Evolutionary conservation across 305 asterid genomes (phyloP), one percentile per base, ranked within the genome.

Genomic region (Galium porrigens): DNA sequence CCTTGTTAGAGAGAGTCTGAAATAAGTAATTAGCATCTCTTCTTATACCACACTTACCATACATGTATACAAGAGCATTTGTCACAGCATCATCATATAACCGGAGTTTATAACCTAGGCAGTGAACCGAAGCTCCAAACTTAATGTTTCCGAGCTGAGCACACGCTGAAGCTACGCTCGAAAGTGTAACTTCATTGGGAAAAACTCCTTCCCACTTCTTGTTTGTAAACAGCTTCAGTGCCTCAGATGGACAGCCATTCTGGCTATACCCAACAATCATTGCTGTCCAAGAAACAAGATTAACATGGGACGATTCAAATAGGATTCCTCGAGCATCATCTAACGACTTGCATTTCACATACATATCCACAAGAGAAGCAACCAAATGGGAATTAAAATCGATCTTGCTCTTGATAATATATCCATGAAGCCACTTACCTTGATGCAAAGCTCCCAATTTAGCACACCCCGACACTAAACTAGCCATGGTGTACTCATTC

Each of bases 351-450:
- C 87, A 82, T 56, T 82, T 83, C 36, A 79, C 69, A 58, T 86
- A 83, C 94, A 86, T 75, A 64, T 86, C 85, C 12, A 86, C 61
- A 60, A 83, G 76, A 56, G 87, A 72, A 65, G 86, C 70, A 71
- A 61, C 75, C 73, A 86, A 63, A 72, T 58, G 54, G 54, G 84
- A 54, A 71, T 67, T 79, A 29, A 79, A 67, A 58, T 77, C 64
- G 44, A 80, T 71, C 20, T 82, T 76, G 12, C 49, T 77, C 80
- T 83, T 83, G 54, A 86, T 80, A 65, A 82, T 73, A 64, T 69
- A 78, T 9, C 94, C 89, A 66, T 83, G 87, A 65, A 83, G 78
- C 94, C 87, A 83, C 66, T 71, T 80, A 22, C 89, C 89, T 72
- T 86, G 94, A 76, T 84, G 94, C 49, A 82, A 79, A 61, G 82